These are phyloP conservation scores for Stephanodiscus minutulus DNA, from an alignment of 108 stramenopile genomes.

Conservation along the genomic window DNA sequence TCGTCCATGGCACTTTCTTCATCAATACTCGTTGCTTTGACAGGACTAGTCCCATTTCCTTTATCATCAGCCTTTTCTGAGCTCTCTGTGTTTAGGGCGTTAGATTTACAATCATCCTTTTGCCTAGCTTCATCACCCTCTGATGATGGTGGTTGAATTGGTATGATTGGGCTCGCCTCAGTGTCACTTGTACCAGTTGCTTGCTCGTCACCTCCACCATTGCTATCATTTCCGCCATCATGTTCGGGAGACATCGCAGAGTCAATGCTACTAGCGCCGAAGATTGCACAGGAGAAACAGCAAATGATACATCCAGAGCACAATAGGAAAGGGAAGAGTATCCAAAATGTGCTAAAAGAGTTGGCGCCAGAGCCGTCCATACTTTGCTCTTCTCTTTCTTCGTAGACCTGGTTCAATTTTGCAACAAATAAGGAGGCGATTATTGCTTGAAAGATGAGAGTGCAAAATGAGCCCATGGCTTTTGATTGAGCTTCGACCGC, in stretches of 20 bases:
- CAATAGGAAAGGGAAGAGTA: conserved; percentile 74
- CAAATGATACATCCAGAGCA: conserved; percentile 60
- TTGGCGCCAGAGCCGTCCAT: conserved; percentile 22
- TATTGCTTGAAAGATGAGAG: conserved; percentile 56
- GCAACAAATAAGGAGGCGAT: conserved; percentile 67
- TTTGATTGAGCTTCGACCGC: conserved; percentile 67
- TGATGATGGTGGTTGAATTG: conserved; percentile 2
- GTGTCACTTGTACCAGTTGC: conserved; percentile 15
- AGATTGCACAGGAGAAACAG: conserved; percentile 76
- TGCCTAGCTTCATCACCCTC: conserved; percentile 1
- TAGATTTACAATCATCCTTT: not conserved
- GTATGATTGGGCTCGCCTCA: conserved; percentile 1
- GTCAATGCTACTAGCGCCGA: conserved; percentile 54
- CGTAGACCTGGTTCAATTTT: conserved; percentile 63
- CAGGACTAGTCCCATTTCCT: conserved; percentile 10
- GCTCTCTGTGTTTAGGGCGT: conserved; percentile 12
- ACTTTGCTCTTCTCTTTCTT: conserved; percentile 45
- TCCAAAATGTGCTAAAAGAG: conserved; percentile 78
- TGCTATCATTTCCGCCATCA: not conserved
- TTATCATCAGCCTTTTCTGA: conserved; percentile 11
- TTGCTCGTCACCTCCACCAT: conserved; percentile 23
- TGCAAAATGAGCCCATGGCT: conserved; percentile 54
- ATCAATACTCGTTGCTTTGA: not conserved
- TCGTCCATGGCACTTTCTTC: conserved; percentile 52
- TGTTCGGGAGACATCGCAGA: conserved; percentile 38